phyloP scores from a whole-genome alignment of 148 eudicot genomes.

The Salicornia ramosissima region DNA sequence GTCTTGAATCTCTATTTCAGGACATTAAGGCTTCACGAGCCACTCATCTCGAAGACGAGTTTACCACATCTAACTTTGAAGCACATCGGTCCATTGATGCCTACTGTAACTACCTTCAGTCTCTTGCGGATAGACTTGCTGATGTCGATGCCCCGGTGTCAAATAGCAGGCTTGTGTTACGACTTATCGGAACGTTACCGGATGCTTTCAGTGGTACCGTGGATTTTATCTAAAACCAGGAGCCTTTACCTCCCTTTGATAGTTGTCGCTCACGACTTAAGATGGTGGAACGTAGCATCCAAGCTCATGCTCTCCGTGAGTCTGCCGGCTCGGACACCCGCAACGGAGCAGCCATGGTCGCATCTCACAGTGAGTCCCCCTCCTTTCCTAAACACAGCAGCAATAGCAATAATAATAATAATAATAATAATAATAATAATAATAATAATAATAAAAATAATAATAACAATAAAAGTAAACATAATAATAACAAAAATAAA shows the following conservation, averaged over 20 bases:
- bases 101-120: background rate
- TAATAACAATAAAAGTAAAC: too few species aligned
- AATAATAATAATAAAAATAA: too few species aligned
- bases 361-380: too few species aligned
- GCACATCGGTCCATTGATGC: too few species aligned
- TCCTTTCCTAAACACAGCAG: too few species aligned
- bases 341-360: too few species aligned
- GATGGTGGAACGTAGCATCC: background rate
- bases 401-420: too few species aligned
- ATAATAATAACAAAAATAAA: too few species aligned
- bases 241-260: too few species aligned
- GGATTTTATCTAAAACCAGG: background rate
- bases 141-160: background rate
- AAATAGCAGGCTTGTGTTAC: background rate
- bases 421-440: too few species aligned
- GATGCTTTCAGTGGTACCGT: background rate
- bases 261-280: background rate
- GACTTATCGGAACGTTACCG: background rate
- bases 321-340: background rate
- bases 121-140: background rate
- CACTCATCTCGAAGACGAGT: background rate
- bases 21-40: background rate
- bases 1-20: background rate
- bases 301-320: background rate
- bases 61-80: background rate